phyloP scores from a whole-genome alignment of 495 filamentous ascomycete species.

The Staphylotrichum longicolle region DNA sequence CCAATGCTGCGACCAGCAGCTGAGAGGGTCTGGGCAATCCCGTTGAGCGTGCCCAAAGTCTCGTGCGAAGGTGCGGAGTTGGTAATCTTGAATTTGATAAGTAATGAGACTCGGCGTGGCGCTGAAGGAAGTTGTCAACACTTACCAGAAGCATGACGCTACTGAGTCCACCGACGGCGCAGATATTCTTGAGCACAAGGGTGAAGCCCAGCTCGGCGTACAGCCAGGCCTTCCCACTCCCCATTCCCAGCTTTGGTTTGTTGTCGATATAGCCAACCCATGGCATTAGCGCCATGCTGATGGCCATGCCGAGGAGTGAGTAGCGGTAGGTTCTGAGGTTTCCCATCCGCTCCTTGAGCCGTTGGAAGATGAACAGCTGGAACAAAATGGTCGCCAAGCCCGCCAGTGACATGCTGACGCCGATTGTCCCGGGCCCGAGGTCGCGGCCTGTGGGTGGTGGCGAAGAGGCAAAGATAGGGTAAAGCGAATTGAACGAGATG shows the following conservation, averaged over 20 bases:
- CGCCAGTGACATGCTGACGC: slow-evolving; percentile 80
- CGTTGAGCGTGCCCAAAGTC: slow-evolving; percentile 86
- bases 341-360: slow-evolving; percentile 74
- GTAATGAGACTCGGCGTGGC: background rate
- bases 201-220: slow-evolving; percentile 76
- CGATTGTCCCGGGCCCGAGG: slow-evolving; percentile 76
- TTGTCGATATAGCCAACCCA: slow-evolving; percentile 74
- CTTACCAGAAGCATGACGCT: slow-evolving; percentile 81
- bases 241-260: slow-evolving; percentile 42
- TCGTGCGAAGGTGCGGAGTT: slow-evolving; percentile 86
- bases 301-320: slow-evolving; percentile 75
- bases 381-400: slow-evolving; percentile 83
- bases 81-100: slow-evolving; percentile 63
- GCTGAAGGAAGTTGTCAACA: slow-evolving; percentile 20
- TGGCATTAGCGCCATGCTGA: slow-evolving; percentile 84
- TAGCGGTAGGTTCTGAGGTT: slow-evolving; percentile 80
- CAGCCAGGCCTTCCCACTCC: slow-evolving; percentile 59
- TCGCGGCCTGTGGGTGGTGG: slow-evolving; percentile 70
- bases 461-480: slow-evolving; percentile 83
- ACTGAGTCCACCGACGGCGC: slow-evolving; percentile 83
- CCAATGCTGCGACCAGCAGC: slow-evolving; percentile 87
- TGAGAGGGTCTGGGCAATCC: slow-evolving; percentile 89
- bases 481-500: slow-evolving; percentile 85
- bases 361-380: slow-evolving; percentile 79
- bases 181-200: slow-evolving; percentile 82